Evolutionary conservation across 371 early-diverging fungal species (phyloP).

Genomic region (Mucor irregularis): DNA sequence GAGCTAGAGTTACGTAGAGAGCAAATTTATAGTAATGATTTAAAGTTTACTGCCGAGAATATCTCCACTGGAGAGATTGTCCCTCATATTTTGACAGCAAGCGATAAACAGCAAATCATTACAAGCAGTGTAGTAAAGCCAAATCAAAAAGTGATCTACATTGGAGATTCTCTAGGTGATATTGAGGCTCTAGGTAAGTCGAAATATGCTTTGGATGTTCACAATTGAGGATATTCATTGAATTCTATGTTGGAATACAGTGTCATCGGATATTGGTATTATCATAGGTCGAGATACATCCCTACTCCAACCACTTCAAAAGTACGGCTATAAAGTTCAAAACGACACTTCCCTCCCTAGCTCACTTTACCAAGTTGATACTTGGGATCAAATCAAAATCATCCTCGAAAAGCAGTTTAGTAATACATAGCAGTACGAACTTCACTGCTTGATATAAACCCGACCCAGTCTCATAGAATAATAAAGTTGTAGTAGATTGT

Average conservation of each 20-base stretch:
- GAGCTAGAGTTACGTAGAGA: constrained; percentile 11
- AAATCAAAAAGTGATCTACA: constrained; percentile 16
- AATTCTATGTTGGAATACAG: no score
- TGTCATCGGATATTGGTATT: constrained; percentile 51
- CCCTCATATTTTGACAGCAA: constrained; percentile 26
- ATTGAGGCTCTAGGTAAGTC: constrained; percentile 35
- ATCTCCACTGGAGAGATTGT: constrained; percentile 34
- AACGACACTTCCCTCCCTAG: constrained; percentile 5
- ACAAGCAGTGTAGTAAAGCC: background rate
- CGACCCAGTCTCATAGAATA: background rate
- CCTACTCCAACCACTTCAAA: constrained; percentile 21
- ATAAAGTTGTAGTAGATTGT: background rate
- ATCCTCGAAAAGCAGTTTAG: background rate
- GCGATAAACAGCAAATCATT: constrained; percentile 31
- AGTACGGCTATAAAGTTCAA: constrained; percentile 8
- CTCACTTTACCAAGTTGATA: constrained; percentile 14
- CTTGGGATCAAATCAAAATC: constrained; percentile 20
- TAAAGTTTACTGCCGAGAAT: constrained; percentile 16
- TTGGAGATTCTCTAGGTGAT: constrained; percentile 49
- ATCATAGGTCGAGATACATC: constrained; percentile 50
- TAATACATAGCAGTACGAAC: background rate
- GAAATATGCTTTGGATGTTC: background rate
- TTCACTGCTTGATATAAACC: background rate
- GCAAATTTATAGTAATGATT: constrained; percentile 38
- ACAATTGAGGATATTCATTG: background rate